Conservation (phyloP, 345 rosid genomes). For the Theobroma cacao region DNA sequence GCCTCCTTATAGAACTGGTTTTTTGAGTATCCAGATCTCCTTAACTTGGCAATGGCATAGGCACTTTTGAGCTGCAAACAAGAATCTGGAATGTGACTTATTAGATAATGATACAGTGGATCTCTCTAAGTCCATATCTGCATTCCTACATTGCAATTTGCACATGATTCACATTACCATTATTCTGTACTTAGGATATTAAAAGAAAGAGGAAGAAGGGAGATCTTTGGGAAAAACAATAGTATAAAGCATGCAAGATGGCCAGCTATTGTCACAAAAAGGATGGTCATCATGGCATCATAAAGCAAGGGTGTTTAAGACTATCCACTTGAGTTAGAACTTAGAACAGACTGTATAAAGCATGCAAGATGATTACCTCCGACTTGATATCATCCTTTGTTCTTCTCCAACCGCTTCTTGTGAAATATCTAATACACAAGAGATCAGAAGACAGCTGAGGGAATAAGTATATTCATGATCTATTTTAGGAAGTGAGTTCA, state of each 20-base stretch:
- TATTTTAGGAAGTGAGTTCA: not conserved
- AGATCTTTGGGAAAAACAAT: not conserved
- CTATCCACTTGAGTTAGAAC: not conserved
- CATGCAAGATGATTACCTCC: slow-evolving; percentile 47
- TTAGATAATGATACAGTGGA: not conserved
- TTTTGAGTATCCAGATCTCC: slow-evolving; percentile 85
- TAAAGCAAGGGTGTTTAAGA: not conserved
- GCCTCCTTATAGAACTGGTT: slow-evolving; percentile 77
- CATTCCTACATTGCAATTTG: not conserved
- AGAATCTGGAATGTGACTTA: not conserved
- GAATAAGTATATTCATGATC: not conserved
- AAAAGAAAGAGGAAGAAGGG: not conserved
- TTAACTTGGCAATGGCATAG: slow-evolving; percentile 76
- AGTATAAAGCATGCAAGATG: not conserved
- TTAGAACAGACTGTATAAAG: slow-evolving; percentile 2
- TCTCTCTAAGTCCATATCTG: not conserved
- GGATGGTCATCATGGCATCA: not conserved
- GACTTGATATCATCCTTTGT: slow-evolving; percentile 76
- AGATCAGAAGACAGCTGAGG: slow-evolving; percentile 1
- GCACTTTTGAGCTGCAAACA: slow-evolving; percentile 78
- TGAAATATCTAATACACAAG: slow-evolving; percentile 65
- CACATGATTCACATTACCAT: not conserved
- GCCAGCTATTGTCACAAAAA: not conserved
- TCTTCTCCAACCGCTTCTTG: slow-evolving; percentile 84
- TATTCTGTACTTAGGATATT: not conserved